Evolutionary conservation across 2,329 filamentous ascomycete genomes (phyloP).

Genomic region (Ustilaginoidea virens): DNA sequence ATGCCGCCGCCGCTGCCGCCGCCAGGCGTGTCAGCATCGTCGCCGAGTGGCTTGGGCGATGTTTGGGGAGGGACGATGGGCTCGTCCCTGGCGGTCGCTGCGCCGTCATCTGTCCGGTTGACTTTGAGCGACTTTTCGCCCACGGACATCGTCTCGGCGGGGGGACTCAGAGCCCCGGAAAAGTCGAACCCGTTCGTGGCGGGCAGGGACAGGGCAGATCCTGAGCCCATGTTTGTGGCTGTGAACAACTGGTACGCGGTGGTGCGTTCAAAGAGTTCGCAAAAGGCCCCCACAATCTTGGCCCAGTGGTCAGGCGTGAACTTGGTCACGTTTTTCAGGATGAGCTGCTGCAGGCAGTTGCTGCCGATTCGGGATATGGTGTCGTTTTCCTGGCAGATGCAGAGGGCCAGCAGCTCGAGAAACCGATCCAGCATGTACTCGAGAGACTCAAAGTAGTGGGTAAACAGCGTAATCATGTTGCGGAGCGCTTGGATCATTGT

Average conservation of each 20-base stretch:
- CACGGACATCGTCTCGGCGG: constrained; percentile 20
- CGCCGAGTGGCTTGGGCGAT: constrained; percentile 16
- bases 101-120: constrained; percentile 33
- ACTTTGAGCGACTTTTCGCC: constrained; percentile 47
- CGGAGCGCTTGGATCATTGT: constrained; percentile 98
- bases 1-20: constrained; percentile 11
- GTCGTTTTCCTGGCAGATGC: constrained; percentile 98
- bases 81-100: constrained; percentile 15
- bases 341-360: constrained; percentile 93
- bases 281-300: constrained; percentile 89
- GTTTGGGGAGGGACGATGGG: constrained; percentile 14
- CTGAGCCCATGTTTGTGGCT: constrained; percentile 45
- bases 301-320: constrained; percentile 80
- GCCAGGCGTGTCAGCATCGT: constrained; percentile 18
- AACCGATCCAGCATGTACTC: constrained; percentile 99
- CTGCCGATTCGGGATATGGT: constrained; percentile 96
- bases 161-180: constrained; percentile 26
- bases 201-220: constrained; percentile 33
- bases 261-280: constrained; percentile 85
- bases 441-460: constrained; percentile 90
- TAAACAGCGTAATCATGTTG: constrained; percentile 98
- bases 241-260: constrained; percentile 94
- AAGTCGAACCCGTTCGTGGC: constrained; percentile 37
- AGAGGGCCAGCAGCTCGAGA: constrained; percentile 80
- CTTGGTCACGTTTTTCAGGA: constrained; percentile 89